Percentiles rank a stretch among this genome's conserved stretches.
These are phyloP conservation scores for Hibiscus tridactylites DNA, from an alignment of 345 rosid species.

Conservation along the genomic window DNA sequence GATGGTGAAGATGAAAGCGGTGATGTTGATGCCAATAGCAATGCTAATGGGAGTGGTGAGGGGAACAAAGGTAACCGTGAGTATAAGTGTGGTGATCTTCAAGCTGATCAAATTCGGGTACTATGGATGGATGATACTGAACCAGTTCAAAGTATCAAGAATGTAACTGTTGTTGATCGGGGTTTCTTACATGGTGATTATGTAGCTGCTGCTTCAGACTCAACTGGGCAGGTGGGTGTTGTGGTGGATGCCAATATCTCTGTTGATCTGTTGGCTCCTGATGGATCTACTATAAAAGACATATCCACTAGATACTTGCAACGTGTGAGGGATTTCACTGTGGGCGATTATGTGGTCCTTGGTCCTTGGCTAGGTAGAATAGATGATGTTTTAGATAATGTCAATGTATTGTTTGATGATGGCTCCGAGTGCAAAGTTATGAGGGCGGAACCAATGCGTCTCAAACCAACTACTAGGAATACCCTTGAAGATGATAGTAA, in stretches of 20 bases:
- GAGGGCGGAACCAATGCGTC: constrained; percentile 74
- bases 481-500: constrained; percentile 74
- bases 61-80: constrained; percentile 17
- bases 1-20: constrained; percentile 25
- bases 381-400: constrained; percentile 88
- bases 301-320: constrained; percentile 57
- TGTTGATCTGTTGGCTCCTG: constrained; percentile 64
- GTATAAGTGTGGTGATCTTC: constrained; percentile 50
- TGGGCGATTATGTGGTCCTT: constrained; percentile 82
- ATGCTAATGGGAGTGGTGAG: constrained; percentile 24
- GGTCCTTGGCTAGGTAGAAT: constrained; percentile 96
- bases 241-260: constrained; percentile 64
- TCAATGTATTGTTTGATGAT: constrained; percentile 90
- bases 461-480: constrained; percentile 63
- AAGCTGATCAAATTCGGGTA: constrained; percentile 74
- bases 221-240: constrained; percentile 87
- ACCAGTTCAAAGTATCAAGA: constrained; percentile 50
- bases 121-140: constrained; percentile 79
- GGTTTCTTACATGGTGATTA: constrained; percentile 89
- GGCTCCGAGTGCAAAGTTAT: constrained; percentile 82
- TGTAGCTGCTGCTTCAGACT: constrained; percentile 72
- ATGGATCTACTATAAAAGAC: constrained; percentile 56
- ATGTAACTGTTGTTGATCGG: constrained; percentile 68
- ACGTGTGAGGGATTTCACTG: constrained; percentile 79
- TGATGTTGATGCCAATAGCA: constrained; percentile 19